Conservation (phyloP, 2,329 filamentous ascomycete genomes). For the Beauveria medogensis region DNA sequence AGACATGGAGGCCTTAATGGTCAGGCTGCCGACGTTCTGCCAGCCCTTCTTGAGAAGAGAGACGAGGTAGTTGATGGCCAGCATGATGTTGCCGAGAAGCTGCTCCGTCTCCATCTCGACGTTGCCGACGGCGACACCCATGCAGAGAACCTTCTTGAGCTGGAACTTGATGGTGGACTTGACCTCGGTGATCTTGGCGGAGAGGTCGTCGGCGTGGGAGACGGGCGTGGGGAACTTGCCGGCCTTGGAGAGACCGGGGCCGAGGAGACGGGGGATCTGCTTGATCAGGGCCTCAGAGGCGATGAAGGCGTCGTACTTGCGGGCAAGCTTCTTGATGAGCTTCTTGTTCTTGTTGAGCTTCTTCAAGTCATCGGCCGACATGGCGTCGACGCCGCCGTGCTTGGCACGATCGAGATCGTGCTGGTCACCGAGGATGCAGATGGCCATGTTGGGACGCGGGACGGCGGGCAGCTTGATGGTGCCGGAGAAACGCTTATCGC, state of each 20-base stretch:
- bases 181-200: constrained; percentile 95
- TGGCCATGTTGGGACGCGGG: constrained; percentile 82
- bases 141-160: constrained; percentile 99
- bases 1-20: constrained; percentile 99
- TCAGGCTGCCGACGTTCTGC: constrained; percentile 99
- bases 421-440: constrained; percentile 70
- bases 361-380: constrained; percentile 98
- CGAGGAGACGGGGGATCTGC: constrained; percentile 99
- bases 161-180: constrained; percentile 99
- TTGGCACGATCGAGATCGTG: constrained; percentile 99
- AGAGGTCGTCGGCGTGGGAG: constrained; percentile 91
- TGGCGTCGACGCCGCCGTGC: constrained; percentile 96
- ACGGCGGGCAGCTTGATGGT: constrained; percentile 92
- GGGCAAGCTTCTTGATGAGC: constrained; percentile 99
- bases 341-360: constrained; percentile 99
- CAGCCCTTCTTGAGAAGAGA: constrained; percentile 99
- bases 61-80: constrained; percentile 99
- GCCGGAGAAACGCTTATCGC: constrained; percentile 99
- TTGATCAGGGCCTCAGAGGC: constrained; percentile 97
- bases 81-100: constrained; percentile 97
- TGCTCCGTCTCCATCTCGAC: constrained; percentile 96
- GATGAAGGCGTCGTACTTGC: constrained; percentile 99
- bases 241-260: constrained; percentile 96
- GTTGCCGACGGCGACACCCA: constrained; percentile 98
- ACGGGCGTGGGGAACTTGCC: constrained; percentile 99